These are phyloP conservation scores for Colletotrichum limetticola DNA, from an alignment of 2,329 filamentous ascomycete genomes.

Conservation along the genomic window DNA sequence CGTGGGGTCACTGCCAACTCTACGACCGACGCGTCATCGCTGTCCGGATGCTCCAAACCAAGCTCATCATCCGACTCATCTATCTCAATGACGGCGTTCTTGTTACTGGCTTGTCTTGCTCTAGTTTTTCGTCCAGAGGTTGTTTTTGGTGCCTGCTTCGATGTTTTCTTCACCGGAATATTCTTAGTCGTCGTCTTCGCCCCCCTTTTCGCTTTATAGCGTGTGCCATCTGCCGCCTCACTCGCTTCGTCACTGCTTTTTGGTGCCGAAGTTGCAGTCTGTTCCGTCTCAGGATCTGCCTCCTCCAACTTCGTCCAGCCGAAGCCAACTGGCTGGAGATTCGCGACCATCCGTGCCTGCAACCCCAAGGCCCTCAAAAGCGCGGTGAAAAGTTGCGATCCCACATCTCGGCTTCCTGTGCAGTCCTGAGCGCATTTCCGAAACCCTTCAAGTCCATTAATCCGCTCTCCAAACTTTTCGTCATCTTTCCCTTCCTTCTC, in stretches of 20 bases:
- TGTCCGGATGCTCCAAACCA: slow-evolving; percentile 56
- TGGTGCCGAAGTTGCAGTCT: background rate
- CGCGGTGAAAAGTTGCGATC: slow-evolving; percentile 89
- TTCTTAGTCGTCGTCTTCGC: slow-evolving; percentile 38
- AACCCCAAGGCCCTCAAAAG: slow-evolving; percentile 83
- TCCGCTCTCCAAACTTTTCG: slow-evolving; percentile 79
- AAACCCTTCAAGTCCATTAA: slow-evolving; percentile 75
- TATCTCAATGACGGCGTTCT: slow-evolving; percentile 5
- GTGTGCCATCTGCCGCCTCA: slow-evolving; percentile 14
- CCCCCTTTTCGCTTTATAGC: background rate
- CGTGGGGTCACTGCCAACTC: slow-evolving; percentile 60
- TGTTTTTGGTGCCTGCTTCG: slow-evolving; percentile 14
- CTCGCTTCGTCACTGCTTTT: slow-evolving; percentile 30
- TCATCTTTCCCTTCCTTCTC: slow-evolving; percentile 70
- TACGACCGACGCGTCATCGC: slow-evolving; percentile 69
- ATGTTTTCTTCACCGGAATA: slow-evolving; percentile 6
- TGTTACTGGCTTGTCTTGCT: slow-evolving; percentile 12
- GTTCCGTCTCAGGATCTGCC: slow-evolving; percentile 64
- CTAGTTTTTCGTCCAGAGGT: background rate
- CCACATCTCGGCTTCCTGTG: slow-evolving; percentile 86
- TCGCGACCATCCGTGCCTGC: slow-evolving; percentile 85
- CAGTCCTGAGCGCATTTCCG: slow-evolving; percentile 74
- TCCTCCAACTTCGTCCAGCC: slow-evolving; percentile 92
- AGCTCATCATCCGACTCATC: slow-evolving; percentile 31
- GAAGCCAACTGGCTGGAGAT: slow-evolving; percentile 86